Evolutionary conservation across 495 filamentous ascomycete genomes (phyloP).

Genomic region (Lentithecium fluviatile): DNA sequence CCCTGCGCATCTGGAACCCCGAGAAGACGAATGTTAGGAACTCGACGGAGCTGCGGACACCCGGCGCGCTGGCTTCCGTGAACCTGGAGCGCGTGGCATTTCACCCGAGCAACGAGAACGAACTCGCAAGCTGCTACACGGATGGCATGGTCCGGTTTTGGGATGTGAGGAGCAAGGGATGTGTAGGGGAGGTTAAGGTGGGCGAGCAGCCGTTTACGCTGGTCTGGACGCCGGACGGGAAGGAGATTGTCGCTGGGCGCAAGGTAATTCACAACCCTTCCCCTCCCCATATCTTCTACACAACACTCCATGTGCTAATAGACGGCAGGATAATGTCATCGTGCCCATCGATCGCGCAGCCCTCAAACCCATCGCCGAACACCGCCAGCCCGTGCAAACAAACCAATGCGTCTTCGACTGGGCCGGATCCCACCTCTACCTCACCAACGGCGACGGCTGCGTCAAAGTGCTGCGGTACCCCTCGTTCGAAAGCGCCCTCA

Average conservation of each 20-base stretch:
- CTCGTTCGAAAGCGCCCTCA: slow-evolving; percentile 52
- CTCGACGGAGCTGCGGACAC: slow-evolving; percentile 72
- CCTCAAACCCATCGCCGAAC: slow-evolving; percentile 54
- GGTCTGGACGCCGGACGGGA: slow-evolving; percentile 86
- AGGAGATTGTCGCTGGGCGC: slow-evolving; percentile 75
- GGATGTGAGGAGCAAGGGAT: slow-evolving; percentile 83
- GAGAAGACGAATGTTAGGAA: slow-evolving; percentile 77
- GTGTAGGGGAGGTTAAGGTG: slow-evolving; percentile 72
- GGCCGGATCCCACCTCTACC: slow-evolving; percentile 67
- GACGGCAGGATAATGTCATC: slow-evolving; percentile 65
- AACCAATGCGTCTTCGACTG: slow-evolving; percentile 84
- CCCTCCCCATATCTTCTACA: not conserved
- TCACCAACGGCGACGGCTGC: slow-evolving; percentile 78
- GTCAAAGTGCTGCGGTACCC: slow-evolving; percentile 79
- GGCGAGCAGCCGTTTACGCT: slow-evolving; percentile 79
- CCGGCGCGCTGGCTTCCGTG: slow-evolving; percentile 58
- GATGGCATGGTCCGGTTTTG: slow-evolving; percentile 89
- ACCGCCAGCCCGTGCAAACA: slow-evolving; percentile 71
- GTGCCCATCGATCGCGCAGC: slow-evolving; percentile 53
- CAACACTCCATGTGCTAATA: not conserved
- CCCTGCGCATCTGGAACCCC: slow-evolving; percentile 87
- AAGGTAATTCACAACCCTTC: slow-evolving; percentile 56
- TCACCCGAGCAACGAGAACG: slow-evolving; percentile 83
- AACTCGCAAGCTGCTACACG: slow-evolving; percentile 78
- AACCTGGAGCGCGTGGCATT: slow-evolving; percentile 78